Base-by-base conservation (phyloP, 2,329 filamentous ascomycete genomes). In the Tolypocladium endophyticum region DNA sequence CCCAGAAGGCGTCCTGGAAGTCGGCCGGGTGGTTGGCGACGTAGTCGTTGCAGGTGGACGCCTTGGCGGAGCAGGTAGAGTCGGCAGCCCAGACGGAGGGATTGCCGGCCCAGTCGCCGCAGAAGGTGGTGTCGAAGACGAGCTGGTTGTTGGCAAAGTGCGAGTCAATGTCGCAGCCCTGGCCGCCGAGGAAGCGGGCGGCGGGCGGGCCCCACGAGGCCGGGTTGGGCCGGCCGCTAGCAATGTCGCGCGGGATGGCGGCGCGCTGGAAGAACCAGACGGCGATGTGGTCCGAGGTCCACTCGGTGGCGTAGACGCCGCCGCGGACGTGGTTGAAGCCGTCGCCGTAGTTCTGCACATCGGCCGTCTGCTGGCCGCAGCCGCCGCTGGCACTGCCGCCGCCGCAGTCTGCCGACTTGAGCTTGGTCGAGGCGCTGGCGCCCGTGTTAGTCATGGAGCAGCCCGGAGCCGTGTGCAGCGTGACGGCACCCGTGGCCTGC, bases 71-170 rank as follows among this genome's bases (percentile, higher is more conserved):
- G 72, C 89, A 92, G 52, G 81, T 79, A 5, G 73, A 62, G 61
- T 86, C 79, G 38, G 71, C 68, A 56, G 69, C 67, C 87, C 88
- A 96, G 39, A 86, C 84, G 4, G 64, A 60, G 18, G 65, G 59
- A 50, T 76, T 71, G 30, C 90, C 90, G 9, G 92, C 92, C 92
- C 92, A 96, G 69, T 88, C 84, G 25, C 92, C 92, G 73, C 92
- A 97, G 72, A 96, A 90, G 7, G 88, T 89, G 0, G 87, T 94
- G 74, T 93, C 85, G 72, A 94, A 87, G 63, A 93, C 83, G 63
- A 97, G 85, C 66, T 87, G 83, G 76, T 96, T 82, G 61, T 87
- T 74, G 61, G 77, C 76, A 76, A 97, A 95, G 72, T 87, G 81
- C 1, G 74, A 64, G 61, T 86, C 77, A 64, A 96, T 88, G 66